Evolutionary conservation across 768 basidiomycete genomes (phyloP).

Genomic region (Kwoniella botswanensis): DNA sequence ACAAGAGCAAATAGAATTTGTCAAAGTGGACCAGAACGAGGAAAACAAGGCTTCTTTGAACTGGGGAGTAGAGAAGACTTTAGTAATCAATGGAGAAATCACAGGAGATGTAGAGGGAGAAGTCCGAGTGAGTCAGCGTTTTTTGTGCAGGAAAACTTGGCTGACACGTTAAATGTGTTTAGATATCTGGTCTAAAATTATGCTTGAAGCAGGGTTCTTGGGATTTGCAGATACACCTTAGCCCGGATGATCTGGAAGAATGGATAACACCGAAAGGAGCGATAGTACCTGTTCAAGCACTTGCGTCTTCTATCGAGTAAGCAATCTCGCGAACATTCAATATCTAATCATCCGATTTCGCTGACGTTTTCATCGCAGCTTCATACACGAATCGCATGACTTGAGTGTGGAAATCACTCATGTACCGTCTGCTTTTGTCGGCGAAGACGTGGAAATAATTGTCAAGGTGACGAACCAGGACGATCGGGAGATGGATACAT

Average conservation of each 20-base stretch:
- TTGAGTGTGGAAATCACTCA: slow-evolving; percentile 67
- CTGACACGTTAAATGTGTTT: not conserved
- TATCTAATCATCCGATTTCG: not conserved
- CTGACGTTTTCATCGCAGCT: slow-evolving; percentile 32
- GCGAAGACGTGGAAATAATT: slow-evolving; percentile 77
- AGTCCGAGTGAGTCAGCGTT: slow-evolving; percentile 63
- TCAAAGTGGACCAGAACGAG: slow-evolving; percentile 60
- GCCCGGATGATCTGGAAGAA: slow-evolving; percentile 52
- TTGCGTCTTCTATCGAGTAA: slow-evolving; percentile 32
- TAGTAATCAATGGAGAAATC: slow-evolving; percentile 70
- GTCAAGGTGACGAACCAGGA: slow-evolving; percentile 76
- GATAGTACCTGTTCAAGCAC: slow-evolving; percentile 16
- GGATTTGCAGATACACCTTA: slow-evolving; percentile 70
- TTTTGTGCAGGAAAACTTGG: not conserved
- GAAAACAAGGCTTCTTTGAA: slow-evolving; percentile 62
- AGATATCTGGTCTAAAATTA: slow-evolving; percentile 33
- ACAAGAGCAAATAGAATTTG: slow-evolving; percentile 40
- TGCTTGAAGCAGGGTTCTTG: slow-evolving; percentile 67
- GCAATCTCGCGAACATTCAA: slow-evolving; percentile 5
- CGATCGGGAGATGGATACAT: slow-evolving; percentile 69
- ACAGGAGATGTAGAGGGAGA: slow-evolving; percentile 63
- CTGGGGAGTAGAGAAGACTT: slow-evolving; percentile 65
- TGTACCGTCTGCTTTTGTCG: slow-evolving; percentile 73
- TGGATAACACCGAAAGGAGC: slow-evolving; percentile 24
- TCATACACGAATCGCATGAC: slow-evolving; percentile 65